A percentile compares a stretch with the other conserved stretches of the same genome.
Evolutionary conservation across 1,284 basidiomycete genomes (phyloP).

Genomic region (Mycena sp.): DNA sequence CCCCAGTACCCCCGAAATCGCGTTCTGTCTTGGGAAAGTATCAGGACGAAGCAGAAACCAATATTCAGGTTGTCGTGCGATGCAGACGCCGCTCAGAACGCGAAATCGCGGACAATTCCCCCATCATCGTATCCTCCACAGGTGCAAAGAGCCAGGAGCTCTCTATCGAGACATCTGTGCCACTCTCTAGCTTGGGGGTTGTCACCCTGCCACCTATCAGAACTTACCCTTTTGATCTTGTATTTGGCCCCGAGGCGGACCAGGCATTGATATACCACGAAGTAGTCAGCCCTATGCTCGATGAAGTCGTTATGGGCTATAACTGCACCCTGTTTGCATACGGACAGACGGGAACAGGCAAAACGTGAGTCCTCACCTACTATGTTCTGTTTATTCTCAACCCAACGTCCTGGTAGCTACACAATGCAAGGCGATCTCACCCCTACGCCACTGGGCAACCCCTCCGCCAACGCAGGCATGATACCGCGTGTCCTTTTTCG

Average conservation of each 20-base stretch:
- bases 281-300: slow-evolving; percentile 92
- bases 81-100: slow-evolving; percentile 85
- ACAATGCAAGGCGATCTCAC: slow-evolving; percentile 95
- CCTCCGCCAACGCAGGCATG: slow-evolving; percentile 92
- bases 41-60: slow-evolving; percentile 65
- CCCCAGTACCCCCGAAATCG: slow-evolving; percentile 44
- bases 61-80: slow-evolving; percentile 93
- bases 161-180: slow-evolving; percentile 80
- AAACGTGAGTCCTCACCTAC: slow-evolving; percentile 79
- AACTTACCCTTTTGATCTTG: slow-evolving; percentile 92
- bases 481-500: slow-evolving; percentile 96
- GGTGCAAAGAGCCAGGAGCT: slow-evolving; percentile 80
- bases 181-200: slow-evolving; percentile 70
- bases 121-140: slow-evolving; percentile 81
- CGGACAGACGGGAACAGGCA: slow-evolving; percentile 98
- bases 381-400: slow-evolving; percentile 3
- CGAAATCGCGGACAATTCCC: slow-evolving; percentile 84
- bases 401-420: slow-evolving; percentile 60
- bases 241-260: slow-evolving; percentile 97
- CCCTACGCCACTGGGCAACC: slow-evolving; percentile 87
- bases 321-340: slow-evolving; percentile 99
- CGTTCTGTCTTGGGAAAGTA: slow-evolving; percentile 51
- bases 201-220: slow-evolving; percentile 75
- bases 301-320: slow-evolving; percentile 94
- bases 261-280: slow-evolving; percentile 95